Evolutionary conservation across 176 grass and related monocot genomes (phyloP), one percentile per base, ranked within the genome.

Genomic region (Luzula sylvatica): DNA sequence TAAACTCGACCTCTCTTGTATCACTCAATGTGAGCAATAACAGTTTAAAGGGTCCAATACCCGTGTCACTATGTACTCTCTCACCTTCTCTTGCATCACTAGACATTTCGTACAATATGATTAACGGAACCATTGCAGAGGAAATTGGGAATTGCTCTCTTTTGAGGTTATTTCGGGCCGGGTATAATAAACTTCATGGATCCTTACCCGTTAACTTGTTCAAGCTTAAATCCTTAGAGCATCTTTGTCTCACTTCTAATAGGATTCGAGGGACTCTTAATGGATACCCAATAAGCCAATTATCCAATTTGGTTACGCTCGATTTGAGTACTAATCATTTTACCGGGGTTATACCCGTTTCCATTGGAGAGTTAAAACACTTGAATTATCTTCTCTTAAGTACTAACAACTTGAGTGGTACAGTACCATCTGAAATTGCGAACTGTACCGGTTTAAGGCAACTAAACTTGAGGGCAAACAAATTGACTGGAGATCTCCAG

Each of bases 21-120:
- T 76, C 80, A 18, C 71, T 90, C n/a, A 84, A 90, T 46, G 68
- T 15, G 20, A 90, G 79, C 71, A 84, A 84, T 65, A 90, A 90
- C 65, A 84, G 68, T 50, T 90, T 90, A 11, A 77, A 63, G 0
- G 86, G 86, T 11, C 13, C 43, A 26, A 62, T 84, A 69, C 86
- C 86, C 24, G 56, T 65, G 41, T 76, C 62, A 38, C 15, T 90
- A 15, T 90, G 86, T 46, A 61, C 26, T 20, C 21, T 61, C 6
- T 47, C 79, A n/a, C 80, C 58, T 28, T 70, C 45, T 5, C 48
- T 90, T 25, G n/a, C 24, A 15, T 56, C 60, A 28, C 72, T 90
- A 65, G 80, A 65, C 27, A 50, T 90, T 25, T 90, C 46, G 25
- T 54, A 40, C 38, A 90, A 90, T 44, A 20, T 56, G 62, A 76